Percentiles rank a stretch among this genome's conserved stretches.
These are phyloP conservation scores for Nemania diffusa DNA, from an alignment of 2,329 filamentous ascomycete species.

Conservation along the genomic window DNA sequence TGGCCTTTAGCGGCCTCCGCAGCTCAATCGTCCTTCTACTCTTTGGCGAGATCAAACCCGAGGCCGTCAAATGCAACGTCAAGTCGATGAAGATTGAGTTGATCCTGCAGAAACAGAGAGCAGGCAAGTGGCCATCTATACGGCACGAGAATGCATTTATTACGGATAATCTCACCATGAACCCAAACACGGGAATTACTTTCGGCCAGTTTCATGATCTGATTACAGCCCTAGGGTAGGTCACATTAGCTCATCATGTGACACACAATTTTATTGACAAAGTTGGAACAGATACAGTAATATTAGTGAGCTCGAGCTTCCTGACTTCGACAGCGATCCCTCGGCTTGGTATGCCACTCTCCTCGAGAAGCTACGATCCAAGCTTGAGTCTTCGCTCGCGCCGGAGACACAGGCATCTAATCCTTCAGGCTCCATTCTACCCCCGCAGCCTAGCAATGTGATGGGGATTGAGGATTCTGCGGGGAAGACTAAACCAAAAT, in stretches of 20 bases:
- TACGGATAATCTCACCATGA: constrained; percentile 42
- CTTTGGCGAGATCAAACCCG: constrained; percentile 71
- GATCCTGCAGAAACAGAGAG: constrained; percentile 71
- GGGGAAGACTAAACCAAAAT: constrained; percentile 26
- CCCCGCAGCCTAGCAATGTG: constrained; percentile 17
- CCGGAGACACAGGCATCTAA: constrained; percentile 9
- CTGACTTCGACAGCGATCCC: constrained; percentile 29
- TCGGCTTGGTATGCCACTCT: constrained; percentile 43
- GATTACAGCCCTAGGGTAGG: constrained; percentile 41
- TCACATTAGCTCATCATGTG: constrained; percentile 5
- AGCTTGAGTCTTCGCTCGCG: constrained; percentile 12
- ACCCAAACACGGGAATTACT: constrained; percentile 28
- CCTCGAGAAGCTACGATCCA: constrained; percentile 39
- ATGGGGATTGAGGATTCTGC: constrained; percentile 24
- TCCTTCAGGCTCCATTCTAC: constrained; percentile 20
- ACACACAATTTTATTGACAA: constrained; percentile 21
- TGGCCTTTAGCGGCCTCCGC: constrained; percentile 64
- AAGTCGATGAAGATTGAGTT: constrained; percentile 85
- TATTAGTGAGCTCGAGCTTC: constrained; percentile 37
- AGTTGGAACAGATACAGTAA: constrained; percentile 39
- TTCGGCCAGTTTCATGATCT: constrained; percentile 39
- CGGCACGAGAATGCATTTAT: constrained; percentile 55
- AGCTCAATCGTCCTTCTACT: constrained; percentile 69
- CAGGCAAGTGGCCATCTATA: constrained; percentile 75
- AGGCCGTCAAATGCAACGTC: constrained; percentile 70